A percentile compares a stretch with the other conserved stretches of the same genome.
phyloP scores from a whole-genome alignment of 805 yeast species.

The Suhomyces sp. region DNA sequence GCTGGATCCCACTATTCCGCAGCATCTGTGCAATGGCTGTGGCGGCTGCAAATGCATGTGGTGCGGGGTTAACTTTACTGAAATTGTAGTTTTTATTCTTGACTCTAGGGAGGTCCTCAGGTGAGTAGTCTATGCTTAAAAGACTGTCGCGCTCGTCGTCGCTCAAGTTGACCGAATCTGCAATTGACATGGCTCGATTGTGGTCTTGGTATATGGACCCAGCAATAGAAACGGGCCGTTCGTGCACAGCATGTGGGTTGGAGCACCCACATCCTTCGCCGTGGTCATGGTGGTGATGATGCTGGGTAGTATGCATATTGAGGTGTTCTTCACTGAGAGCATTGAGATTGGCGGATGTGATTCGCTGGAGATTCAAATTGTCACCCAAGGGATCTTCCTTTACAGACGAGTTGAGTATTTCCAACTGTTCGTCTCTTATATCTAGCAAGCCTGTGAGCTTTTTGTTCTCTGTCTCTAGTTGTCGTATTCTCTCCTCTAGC shows the following conservation, averaged over 20 bases:
- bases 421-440: conserved; percentile 61
- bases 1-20: conserved; percentile 17
- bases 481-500: conserved; percentile 82
- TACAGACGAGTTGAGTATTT: conserved; percentile 19
- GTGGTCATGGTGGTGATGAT: conserved; percentile 25
- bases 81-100: neutral
- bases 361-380: neutral
- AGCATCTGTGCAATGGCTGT: conserved; percentile 59
- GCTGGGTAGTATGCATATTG: conserved; percentile 7
- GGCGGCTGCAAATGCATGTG: conserved; percentile 67
- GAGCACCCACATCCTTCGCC: conserved; percentile 52
- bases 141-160: conserved; percentile 29
- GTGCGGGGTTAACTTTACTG: conserved; percentile 63
- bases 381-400: neutral
- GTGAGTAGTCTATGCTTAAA: conserved; percentile 22
- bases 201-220: conserved; percentile 50
- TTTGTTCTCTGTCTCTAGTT: conserved; percentile 76
- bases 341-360: conserved; percentile 9
- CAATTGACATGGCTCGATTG: conserved; percentile 26
- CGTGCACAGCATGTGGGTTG: conserved; percentile 53
- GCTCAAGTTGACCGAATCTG: conserved; percentile 42
- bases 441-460: conserved; percentile 62
- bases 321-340: conserved; percentile 1
- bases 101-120: neutral
- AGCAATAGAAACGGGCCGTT: conserved; percentile 63